phyloP scores from a whole-genome alignment of 192 early-diverging fungal genomes.

The Backusella psychrophila region DNA sequence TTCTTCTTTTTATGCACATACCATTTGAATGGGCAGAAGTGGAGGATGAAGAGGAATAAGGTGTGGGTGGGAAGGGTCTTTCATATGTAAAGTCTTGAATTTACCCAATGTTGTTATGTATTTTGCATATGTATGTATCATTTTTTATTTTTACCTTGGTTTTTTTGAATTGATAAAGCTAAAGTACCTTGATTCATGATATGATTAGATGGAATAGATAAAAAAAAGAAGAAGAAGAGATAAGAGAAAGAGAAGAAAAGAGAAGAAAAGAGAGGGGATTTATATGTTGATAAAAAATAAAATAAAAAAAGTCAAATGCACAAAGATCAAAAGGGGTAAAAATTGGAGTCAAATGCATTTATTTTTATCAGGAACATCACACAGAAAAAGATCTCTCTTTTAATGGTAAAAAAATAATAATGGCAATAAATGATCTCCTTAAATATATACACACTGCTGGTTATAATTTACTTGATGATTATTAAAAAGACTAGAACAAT shows the following conservation, averaged over 20 bases:
- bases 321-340: conserved; percentile 5
- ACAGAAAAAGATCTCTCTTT: neutral
- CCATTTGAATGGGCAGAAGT: neutral
- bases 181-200: neutral
- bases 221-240: neutral
- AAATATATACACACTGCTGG: neutral
- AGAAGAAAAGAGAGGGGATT: neutral
- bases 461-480: neutral
- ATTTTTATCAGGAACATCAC: neutral
- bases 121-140: neutral
- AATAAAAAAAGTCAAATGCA: conserved; percentile 3
- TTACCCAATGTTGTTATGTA: no score
- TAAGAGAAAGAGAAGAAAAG: neutral
- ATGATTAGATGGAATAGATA: neutral
- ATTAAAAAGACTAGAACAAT: neutral
- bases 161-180: neutral
- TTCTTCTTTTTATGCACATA: neutral
- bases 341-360: conserved; percentile 1
- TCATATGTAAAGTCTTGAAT: neutral
- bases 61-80: neutral
- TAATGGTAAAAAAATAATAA: neutral
- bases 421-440: neutral
- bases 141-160: neutral
- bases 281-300: neutral
- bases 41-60: neutral